Percentiles rank a stretch among this genome's conserved stretches.
Evolutionary conservation across 768 basidiomycete genomes (phyloP).

Genomic region (Tylopilus plumbeoviolaceoides): DNA sequence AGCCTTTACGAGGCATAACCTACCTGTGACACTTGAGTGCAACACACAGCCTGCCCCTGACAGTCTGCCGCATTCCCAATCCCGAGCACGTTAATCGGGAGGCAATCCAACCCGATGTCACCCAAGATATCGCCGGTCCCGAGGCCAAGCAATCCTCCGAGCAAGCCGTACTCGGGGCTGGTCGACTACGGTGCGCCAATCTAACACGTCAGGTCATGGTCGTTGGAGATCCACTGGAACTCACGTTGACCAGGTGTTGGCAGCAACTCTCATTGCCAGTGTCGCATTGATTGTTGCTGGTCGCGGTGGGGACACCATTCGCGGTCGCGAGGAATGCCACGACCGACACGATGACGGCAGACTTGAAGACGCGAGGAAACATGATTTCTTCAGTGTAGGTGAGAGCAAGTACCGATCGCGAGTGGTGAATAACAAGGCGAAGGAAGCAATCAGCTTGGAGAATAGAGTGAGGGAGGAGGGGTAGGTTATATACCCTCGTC

Average conservation of each 20-base stretch:
- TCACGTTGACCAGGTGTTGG: neutral
- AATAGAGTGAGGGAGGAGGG: neutral
- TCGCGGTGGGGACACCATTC: neutral
- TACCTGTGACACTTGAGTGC: neutral
- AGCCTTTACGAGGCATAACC: neutral
- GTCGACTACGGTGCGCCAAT: neutral
- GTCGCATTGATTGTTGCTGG: conserved; percentile 5
- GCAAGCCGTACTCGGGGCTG: neutral
- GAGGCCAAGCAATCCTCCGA: neutral
- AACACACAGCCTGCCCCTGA: conserved; percentile 5
- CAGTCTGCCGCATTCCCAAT: neutral
- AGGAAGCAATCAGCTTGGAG: neutral
- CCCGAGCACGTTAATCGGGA: conserved; percentile 5
- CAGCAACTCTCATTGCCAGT: conserved; percentile 12
- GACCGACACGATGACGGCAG: conserved; percentile 7
- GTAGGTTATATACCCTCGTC: conserved; percentile 11
- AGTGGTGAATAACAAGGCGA: neutral
- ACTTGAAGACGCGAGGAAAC: conserved; percentile 12
- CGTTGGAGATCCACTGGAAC: neutral
- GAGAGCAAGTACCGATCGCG: neutral
- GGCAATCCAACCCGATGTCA: conserved; percentile 3
- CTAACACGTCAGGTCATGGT: neutral
- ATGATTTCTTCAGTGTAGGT: conserved; percentile 2
- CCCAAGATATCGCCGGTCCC: neutral
- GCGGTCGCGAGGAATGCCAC: conserved; percentile 6